Base-by-base conservation (phyloP, 495 filamentous ascomycete genomes). In the Clohesyomyces aquaticus region DNA sequence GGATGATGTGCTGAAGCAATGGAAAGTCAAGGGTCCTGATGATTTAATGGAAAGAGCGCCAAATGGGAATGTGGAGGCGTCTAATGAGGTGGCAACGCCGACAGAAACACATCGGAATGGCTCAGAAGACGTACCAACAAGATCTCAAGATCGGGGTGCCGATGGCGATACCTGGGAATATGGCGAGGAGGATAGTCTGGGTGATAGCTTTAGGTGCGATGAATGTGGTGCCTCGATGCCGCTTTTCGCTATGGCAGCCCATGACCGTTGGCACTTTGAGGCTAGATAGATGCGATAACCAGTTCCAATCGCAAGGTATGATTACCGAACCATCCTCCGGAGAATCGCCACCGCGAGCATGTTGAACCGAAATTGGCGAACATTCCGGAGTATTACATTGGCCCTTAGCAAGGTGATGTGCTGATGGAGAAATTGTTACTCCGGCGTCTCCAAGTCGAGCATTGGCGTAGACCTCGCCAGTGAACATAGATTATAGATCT, bases 181-280 rank as follows among this genome's bases (percentile, higher is more conserved):
- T 21, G 79, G 77, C 3, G 80, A 78, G 2, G 80, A 79, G 2
- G 63, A 61, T 19, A 29, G 6, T 4, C 58, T 57, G 47, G 73
- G 73, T 46, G 63, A 75, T 14, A 45, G 57, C 14, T 77, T 53
- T 54, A 55, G 19, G 42, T 93, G 90, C 72, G 66, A 66, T 0
- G 63, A 74, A 4, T 94, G 91, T 72, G 86, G 85, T 11, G 81
- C 82, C 16, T 65, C 75, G 4, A 85, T 94, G 57, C 91, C 91
- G 0, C 62, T 76, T 12, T 94, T 93, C 75, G 91, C 91, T 6
- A 80, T 86, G 70, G 65, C 79, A 19, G 91, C 91, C 2, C 91
- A 96, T 74, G 75, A 81, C 63, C 77, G 88, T 53, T 96, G 85
- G 68, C 91, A 96, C 76, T 69, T 66, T 25, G 61, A 81, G 21